Evolutionary conservation across 192 early-diverging fungal species (phyloP).

Genomic region (Powellomyces hirtus): DNA sequence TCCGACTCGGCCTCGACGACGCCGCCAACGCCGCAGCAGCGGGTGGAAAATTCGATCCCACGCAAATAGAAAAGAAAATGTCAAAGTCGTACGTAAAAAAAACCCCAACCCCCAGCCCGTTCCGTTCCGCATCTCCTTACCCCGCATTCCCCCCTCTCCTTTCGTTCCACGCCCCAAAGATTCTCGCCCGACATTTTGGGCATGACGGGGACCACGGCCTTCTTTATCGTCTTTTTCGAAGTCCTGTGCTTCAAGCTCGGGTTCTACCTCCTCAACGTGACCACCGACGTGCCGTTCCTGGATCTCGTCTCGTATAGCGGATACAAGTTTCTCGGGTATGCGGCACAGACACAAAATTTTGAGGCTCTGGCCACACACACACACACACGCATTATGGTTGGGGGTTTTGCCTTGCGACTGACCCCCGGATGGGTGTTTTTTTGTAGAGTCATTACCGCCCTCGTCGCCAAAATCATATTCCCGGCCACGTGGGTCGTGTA

Average conservation of each 20-base stretch:
- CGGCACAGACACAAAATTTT: not conserved
- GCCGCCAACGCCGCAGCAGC: slow-evolving; percentile 1
- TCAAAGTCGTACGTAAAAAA: not conserved
- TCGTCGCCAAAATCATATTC: slow-evolving; percentile 48
- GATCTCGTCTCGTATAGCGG: slow-evolving; percentile 88
- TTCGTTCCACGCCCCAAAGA: slow-evolving; percentile 33
- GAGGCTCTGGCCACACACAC: not conserved
- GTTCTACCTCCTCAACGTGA: slow-evolving; percentile 83
- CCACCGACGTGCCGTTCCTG: slow-evolving; percentile 75
- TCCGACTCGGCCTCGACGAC: slow-evolving; percentile 53
- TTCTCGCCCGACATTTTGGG: slow-evolving; percentile 89
- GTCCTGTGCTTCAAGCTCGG: slow-evolving; percentile 80
- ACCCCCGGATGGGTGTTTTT: too few relatives aligned
- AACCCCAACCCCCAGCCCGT: too few relatives aligned
- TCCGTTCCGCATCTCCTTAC: too few relatives aligned
- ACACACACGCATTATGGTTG: not conserved
- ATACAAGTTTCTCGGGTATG: slow-evolving; percentile 90
- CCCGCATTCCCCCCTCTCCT: too few relatives aligned
- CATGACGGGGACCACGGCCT: slow-evolving; percentile 76
- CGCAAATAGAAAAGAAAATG: not conserved
- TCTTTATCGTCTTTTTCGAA: slow-evolving; percentile 76
- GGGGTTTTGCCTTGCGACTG: not conserved
- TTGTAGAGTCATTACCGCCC: slow-evolving; percentile 34
- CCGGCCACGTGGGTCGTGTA: slow-evolving; percentile 55
- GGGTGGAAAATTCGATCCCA: not conserved